Base-by-base conservation (phyloP, 2,329 filamentous ascomycete genomes). In the Chrysosphaeria jannelii region DNA sequence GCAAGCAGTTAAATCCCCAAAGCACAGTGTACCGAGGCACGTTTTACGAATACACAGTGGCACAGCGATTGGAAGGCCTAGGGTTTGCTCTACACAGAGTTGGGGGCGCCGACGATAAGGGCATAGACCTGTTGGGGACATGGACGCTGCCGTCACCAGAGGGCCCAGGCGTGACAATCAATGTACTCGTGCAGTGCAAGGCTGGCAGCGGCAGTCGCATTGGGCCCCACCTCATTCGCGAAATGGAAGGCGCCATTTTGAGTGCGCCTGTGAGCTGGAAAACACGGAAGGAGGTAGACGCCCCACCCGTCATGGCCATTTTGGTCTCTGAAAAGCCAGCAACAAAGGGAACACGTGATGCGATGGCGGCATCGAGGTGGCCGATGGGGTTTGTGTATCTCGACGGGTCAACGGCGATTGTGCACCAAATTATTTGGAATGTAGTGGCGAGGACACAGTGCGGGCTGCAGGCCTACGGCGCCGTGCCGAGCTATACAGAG, bases 301-400 rank as follows among this genome's bases (percentile, higher is more conserved):
- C 13, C 8, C 8, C 12, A 6, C 9, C 56, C 9, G 62, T 71
- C 5, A 39, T 90, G 16, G 79, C 63, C 0, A 36, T 90, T 10
- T 43, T 91, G 25, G 67, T 71, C 13, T 57, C 62, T 4, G 61
- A 66, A 30, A 51, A 55, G 29, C 51, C 62, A 25, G 70, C 76
- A 15, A 89, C 78, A 0, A 70, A 62, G 36, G 81, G 79, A 1
- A 63, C 88, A 3, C 48, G 72, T 27, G 64, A 76, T 22, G 63
- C 74, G 13, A 37, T 91, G 32, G 53, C 54, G 4, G 47, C 60
- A 27, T 71, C 68, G 36, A 41, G 46, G 18, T 64, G 57, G 47
- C 71, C 76, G 1, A 57, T 90, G 50, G 64, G 65, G 1, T 88
- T n/a, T n/a, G n/a, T n/a, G n/a, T n/a, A n/a, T n/a, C n/a, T n/a